Evolutionary conservation across 352 stramenopile species (phyloP).

Genomic region (Globisporangium rhizosaccharum): DNA sequence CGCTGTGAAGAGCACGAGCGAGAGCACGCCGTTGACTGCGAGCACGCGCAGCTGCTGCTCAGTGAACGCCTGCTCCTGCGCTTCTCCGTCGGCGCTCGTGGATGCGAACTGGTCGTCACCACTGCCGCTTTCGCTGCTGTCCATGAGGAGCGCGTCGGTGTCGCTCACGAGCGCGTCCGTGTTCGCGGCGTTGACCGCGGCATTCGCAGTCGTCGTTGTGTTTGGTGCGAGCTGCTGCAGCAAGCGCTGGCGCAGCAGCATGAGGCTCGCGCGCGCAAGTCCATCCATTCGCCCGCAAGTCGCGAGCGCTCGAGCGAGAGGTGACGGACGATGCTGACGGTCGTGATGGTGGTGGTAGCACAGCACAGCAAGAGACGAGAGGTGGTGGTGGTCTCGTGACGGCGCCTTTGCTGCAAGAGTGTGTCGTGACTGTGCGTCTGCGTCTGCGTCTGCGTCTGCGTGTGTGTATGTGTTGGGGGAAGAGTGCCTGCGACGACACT

Average conservation of each 20-base stretch:
- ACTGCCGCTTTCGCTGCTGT: neutral
- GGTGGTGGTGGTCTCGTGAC: neutral
- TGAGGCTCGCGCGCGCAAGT: constrained; percentile 11
- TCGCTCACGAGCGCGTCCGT: constrained; percentile 4
- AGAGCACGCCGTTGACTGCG: constrained; percentile 52
- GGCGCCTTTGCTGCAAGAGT: no score
- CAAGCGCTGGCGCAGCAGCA: constrained; percentile 12
- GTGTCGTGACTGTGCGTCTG: neutral
- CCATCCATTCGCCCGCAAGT: constrained; percentile 13
- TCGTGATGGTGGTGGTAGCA: no score
- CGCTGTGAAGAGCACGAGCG: constrained; percentile 53
- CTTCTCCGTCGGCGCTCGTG: neutral
- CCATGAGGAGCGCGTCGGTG: constrained; percentile 1
- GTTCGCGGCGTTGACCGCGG: neutral
- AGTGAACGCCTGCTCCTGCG: constrained; percentile 16
- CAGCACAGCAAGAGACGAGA: no score
- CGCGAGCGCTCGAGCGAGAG: neutral
- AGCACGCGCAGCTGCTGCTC: constrained; percentile 38
- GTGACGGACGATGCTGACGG: neutral
- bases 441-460: neutral
- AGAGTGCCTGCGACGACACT: no score
- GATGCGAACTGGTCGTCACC: neutral
- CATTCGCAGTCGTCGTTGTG: neutral
- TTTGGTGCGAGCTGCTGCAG: constrained; percentile 10
- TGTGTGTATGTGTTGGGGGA: neutral